phyloP scores from a whole-genome alignment of 2,329 filamentous ascomycete species.

The Fusarium pseudograminearum region DNA sequence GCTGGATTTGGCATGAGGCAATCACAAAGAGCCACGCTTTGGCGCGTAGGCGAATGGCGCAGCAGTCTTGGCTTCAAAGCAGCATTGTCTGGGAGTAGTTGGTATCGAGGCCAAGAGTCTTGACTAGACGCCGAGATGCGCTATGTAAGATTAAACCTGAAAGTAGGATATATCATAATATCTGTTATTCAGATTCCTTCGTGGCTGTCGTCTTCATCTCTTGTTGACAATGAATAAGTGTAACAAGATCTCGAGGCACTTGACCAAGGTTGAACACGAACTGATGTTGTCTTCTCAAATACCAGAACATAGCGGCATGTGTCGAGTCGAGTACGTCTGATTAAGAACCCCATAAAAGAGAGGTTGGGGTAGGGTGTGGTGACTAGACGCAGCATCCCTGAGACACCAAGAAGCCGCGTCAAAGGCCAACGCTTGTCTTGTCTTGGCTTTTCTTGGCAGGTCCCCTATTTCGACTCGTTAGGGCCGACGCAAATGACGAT shows the following conservation, averaged over 20 bases:
- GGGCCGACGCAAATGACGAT: conserved; percentile 3
- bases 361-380: conserved; percentile 21
- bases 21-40: conserved; percentile 32
- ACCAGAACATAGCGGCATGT: conserved; percentile 14
- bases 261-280: neutral
- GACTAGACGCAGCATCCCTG: neutral
- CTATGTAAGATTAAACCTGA: conserved; percentile 17
- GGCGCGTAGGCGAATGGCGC: conserved; percentile 32
- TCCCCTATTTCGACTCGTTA: conserved; percentile 10
- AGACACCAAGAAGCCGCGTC: conserved; percentile 14
- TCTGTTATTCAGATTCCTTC: neutral
- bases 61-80: conserved; percentile 20
- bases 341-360: conserved; percentile 5
- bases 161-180: neutral
- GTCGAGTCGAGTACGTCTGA: neutral
- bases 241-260: neutral
- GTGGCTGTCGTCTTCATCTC: neutral
- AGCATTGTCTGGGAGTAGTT: neutral
- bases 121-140: conserved; percentile 25
- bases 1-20: conserved; percentile 25
- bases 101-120: conserved; percentile 33
- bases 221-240: neutral
- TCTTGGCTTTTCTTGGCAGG: conserved; percentile 41
- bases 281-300: neutral
- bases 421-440: conserved; percentile 30